Conservation (phyloP, 2,329 filamentous ascomycete species). For the Aspergillus novofumigatus region DNA sequence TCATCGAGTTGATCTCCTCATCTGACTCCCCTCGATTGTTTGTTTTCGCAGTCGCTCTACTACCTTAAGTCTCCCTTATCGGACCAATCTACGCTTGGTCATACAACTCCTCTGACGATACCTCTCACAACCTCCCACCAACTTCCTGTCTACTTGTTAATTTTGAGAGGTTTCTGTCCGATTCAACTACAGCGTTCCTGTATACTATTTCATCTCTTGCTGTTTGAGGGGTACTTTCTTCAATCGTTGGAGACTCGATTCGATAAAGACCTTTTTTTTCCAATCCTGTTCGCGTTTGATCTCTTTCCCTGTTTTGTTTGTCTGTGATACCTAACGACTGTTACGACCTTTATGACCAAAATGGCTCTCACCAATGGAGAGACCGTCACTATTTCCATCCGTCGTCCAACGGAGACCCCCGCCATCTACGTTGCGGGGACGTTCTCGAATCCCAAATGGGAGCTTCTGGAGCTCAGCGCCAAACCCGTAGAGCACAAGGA, state of each 20-base stretch:
- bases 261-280: conserved; percentile 9
- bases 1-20: neutral
- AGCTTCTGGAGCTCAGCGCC: conserved; percentile 21
- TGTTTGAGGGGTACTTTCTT: neutral
- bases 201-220: conserved; percentile 13
- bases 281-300: conserved; percentile 13
- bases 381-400: conserved; percentile 25
- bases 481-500: conserved; percentile 15
- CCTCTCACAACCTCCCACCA: conserved; percentile 7
- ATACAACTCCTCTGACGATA: conserved; percentile 6
- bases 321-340: conserved; percentile 14
- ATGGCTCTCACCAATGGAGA: conserved; percentile 18
- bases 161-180: conserved; percentile 10
- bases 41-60: conserved; percentile 12
- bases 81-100: conserved; percentile 4
- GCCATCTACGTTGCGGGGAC: conserved; percentile 23
- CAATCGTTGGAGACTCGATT: neutral
- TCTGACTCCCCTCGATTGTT: conserved; percentile 9
- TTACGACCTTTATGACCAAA: conserved; percentile 17
- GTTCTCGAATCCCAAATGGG: conserved; percentile 27
- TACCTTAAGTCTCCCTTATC: conserved; percentile 2
- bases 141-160: conserved; percentile 16
- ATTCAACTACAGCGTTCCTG: conserved; percentile 5
- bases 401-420: conserved; percentile 22
- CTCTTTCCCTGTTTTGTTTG: conserved; percentile 7